phyloP scores from a whole-genome alignment of 352 stramenopile species.

The Phytophthora melonis region DNA sequence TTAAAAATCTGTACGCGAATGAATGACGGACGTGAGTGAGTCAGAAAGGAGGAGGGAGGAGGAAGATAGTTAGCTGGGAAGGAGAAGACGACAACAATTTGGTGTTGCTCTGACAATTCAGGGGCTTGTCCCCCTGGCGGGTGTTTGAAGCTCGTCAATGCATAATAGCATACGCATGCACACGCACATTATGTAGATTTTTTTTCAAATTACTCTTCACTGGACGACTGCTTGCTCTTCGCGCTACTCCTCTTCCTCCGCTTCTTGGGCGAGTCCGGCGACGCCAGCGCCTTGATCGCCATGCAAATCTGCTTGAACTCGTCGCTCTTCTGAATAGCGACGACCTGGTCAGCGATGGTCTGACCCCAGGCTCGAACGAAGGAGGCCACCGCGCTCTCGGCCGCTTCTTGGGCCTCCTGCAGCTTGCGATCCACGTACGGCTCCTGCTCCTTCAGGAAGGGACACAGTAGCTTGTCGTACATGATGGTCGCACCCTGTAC shows the following conservation, averaged over 20 bases:
- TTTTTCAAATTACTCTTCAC: slow-evolving; percentile 39
- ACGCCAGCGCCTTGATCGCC: slow-evolving; percentile 41
- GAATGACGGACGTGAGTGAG: slow-evolving; percentile 6
- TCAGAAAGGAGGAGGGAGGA: not conserved
- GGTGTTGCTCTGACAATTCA: slow-evolving; percentile 26
- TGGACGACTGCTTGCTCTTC: slow-evolving; percentile 35
- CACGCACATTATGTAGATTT: slow-evolving; percentile 29
- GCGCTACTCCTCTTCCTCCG: slow-evolving; percentile 29
- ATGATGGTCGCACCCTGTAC: slow-evolving; percentile 68
- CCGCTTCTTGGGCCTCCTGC: slow-evolving; percentile 51
- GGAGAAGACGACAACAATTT: slow-evolving; percentile 21
- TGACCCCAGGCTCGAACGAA: slow-evolving; percentile 60
- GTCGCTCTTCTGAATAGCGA: slow-evolving; percentile 58
- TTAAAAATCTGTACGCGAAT: slow-evolving; percentile 43
- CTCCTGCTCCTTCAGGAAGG: slow-evolving; percentile 79
- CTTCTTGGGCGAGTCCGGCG: slow-evolving; percentile 33
- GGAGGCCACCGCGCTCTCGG: slow-evolving; percentile 58
- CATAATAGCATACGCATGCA: slow-evolving; percentile 41
- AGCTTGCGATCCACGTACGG: slow-evolving; percentile 75
- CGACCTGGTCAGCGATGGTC: slow-evolving; percentile 57
- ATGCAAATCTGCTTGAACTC: slow-evolving; percentile 60
- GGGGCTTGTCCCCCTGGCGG: slow-evolving; percentile 12
- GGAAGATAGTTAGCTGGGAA: slow-evolving; percentile 28
- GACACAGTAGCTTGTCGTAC: slow-evolving; percentile 67
- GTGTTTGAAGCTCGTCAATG: slow-evolving; percentile 25